Base-by-base conservation (phyloP, 345 rosid genomes). In the Mangifera indica region DNA sequence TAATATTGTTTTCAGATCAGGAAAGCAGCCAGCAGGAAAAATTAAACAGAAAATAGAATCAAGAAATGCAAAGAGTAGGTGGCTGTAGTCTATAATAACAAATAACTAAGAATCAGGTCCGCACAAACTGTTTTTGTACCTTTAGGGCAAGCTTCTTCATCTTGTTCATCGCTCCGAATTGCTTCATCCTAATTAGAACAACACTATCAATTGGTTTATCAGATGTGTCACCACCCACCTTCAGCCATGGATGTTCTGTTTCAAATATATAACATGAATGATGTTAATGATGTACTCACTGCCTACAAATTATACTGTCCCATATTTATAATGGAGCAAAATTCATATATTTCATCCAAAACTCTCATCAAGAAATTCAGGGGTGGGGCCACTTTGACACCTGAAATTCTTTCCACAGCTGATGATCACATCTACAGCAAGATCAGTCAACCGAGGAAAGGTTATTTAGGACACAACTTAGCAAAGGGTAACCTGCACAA, bases 101-200 rank as follows among this genome's bases (percentile, higher is more conserved):
- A 40, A 48, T 24, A n/a, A 34, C n/a, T n/a, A n/a, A n/a, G n/a
- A 53, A 53, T 59, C 53, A 20, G n/a, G n/a, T n/a, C n/a, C n/a
- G n/a, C n/a, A n/a, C n/a, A n/a, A n/a, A n/a, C n/a, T n/a, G n/a
- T n/a, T n/a, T n/a, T n/a, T n/a, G n/a, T 84, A 93, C 98, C 96
- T 89, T 92, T 70, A 90, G 74, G 60, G 97, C 97, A 61, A 94
- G 95, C 81, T 87, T 90, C 86, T 92, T 90, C 63, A 94, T 80
- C 83, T 94, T 94, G 81, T 94, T 94, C 95, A 89, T 88, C 12
- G 88, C 94, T 34, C 95, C 85, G 70, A 94, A 90, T 75, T 92
- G 97, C 84, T 85, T 94, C 90, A 94, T 82, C 85, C 98, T 89
- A 32, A 63, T 72, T 45, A 86, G 89, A 62, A 92, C 98, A 25